A percentile compares a stretch with the other conserved stretches of the same genome.
These are phyloP conservation scores for Irineochytrium annulatum DNA, from an alignment of 192 early-diverging fungal genomes.

Conservation along the genomic window DNA sequence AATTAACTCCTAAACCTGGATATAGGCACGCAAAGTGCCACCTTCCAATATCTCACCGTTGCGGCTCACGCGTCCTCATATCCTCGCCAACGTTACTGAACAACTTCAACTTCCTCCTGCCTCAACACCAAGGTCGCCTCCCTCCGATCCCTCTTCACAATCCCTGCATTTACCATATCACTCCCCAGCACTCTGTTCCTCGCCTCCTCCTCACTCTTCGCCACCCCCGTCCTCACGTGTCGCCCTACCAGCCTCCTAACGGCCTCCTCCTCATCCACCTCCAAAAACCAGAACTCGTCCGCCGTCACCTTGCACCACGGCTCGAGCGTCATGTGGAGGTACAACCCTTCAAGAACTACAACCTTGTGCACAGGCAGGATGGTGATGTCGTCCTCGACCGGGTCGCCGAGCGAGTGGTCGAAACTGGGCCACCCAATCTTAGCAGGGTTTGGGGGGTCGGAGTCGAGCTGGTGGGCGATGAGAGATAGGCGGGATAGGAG, in stretches of 20 bases:
- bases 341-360: constrained; percentile 53
- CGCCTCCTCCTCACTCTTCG: constrained; percentile 16
- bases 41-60: too few relatives aligned
- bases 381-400: constrained; percentile 32
- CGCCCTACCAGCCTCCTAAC: constrained; percentile 34
- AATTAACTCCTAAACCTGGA: too few relatives aligned
- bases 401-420: constrained; percentile 50
- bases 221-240: constrained; percentile 44
- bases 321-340: constrained; percentile 31
- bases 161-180: constrained; percentile 33
- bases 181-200: constrained; percentile 20
- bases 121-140: too few relatives aligned
- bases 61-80: too few relatives aligned
- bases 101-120: too few relatives aligned
- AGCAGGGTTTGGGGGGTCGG: constrained; percentile 10
- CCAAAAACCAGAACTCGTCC: constrained; percentile 51
- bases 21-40: too few relatives aligned
- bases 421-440: constrained; percentile 39
- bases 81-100: too few relatives aligned
- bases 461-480: not conserved
- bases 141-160: constrained; percentile 26
- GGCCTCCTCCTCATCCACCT: constrained; percentile 17
- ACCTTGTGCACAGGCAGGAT: constrained; percentile 41
- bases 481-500: constrained; percentile 20
- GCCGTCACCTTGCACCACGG: constrained; percentile 41